phyloP scores from a whole-genome alignment of 2,329 filamentous ascomycete genomes.

The Claviceps sp. region DNA sequence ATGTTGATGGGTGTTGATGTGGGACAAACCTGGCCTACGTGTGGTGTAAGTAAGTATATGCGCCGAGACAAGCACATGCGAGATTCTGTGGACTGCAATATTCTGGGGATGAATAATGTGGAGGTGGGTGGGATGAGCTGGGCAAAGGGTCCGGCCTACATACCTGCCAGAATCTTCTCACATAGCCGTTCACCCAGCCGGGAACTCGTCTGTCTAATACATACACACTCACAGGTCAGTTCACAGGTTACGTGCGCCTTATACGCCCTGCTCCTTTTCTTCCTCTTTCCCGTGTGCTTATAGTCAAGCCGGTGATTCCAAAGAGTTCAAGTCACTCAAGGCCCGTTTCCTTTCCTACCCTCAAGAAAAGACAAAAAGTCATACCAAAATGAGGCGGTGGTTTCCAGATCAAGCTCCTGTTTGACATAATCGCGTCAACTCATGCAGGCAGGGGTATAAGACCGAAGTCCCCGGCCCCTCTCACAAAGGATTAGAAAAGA shows the following conservation, averaged over 20 bases:
- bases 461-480: background rate
- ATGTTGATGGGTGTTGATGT: background rate
- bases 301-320: background rate
- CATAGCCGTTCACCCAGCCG: slow-evolving; percentile 86
- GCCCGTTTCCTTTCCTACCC: background rate
- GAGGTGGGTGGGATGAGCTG: background rate
- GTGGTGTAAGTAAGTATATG: background rate
- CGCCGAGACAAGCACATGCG: background rate
- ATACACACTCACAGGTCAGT: background rate
- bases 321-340: background rate
- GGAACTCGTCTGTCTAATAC: slow-evolving; percentile 63
- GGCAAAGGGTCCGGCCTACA: slow-evolving; percentile 15
- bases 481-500: background rate
- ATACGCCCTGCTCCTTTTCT: background rate
- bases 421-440: background rate
- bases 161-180: slow-evolving; percentile 97
- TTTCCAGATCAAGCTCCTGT: slow-evolving; percentile 89
- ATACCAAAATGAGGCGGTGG: slow-evolving; percentile 90
- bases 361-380: background rate
- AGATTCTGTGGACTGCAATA: no score
- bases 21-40: slow-evolving; percentile 6
- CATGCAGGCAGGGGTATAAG: background rate
- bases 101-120: background rate
- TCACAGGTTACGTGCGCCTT: background rate
- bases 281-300: background rate